phyloP scores from a whole-genome alignment of 306 rosid species.

The Fagus sylvatica region DNA sequence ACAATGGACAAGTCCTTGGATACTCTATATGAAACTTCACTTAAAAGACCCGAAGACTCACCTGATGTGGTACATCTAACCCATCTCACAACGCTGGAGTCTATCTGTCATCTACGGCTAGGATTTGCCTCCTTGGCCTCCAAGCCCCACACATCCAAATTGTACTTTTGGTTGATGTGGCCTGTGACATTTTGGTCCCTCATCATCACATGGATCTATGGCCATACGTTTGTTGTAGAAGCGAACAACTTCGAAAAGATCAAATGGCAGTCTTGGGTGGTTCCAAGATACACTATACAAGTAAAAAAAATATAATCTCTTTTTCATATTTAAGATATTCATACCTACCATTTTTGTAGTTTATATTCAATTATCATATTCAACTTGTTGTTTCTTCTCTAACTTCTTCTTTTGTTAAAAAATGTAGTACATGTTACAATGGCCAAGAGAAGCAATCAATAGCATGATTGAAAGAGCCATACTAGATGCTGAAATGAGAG shows the following conservation, averaged over 20 bases:
- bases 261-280: constrained; percentile 42
- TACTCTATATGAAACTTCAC: constrained; percentile 11
- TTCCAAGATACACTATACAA: constrained; percentile 32
- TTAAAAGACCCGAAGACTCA: constrained; percentile 21
- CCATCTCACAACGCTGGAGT: constrained; percentile 36
- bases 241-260: constrained; percentile 23
- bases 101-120: constrained; percentile 33
- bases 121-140: constrained; percentile 42
- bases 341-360: too few species aligned
- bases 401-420: not conserved
- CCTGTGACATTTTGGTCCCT: constrained; percentile 40
- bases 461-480: not conserved
- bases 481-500: not conserved
- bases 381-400: not conserved
- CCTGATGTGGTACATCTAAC: constrained; percentile 42
- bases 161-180: constrained; percentile 39
- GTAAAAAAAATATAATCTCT: not conserved
- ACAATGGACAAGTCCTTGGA: constrained; percentile 38
- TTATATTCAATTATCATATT: not conserved
- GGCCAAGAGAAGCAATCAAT: not conserved
- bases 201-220: constrained; percentile 24
- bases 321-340: too few species aligned
- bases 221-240: constrained; percentile 34
- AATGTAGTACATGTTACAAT: not conserved
- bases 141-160: constrained; percentile 26